A percentile compares a stretch with the other conserved stretches of the same genome.
phyloP scores from a whole-genome alignment of 169 alveolate species.

The Cryptosporidium bovis region DNA sequence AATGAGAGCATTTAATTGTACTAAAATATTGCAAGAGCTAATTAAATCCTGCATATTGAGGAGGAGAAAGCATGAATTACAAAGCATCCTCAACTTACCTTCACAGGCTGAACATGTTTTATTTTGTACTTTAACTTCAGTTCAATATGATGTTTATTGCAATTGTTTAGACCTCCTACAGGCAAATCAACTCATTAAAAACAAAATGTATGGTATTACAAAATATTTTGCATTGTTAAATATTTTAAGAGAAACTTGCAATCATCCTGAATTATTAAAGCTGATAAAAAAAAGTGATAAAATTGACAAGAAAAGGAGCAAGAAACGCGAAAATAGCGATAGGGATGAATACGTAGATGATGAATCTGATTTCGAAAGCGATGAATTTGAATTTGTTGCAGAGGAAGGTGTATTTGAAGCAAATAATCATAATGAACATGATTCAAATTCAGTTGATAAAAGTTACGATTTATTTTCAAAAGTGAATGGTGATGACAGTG shows the following conservation, averaged over 20 bases:
- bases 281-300: slow-evolving; percentile 8
- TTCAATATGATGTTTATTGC: slow-evolving; percentile 79
- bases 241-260: slow-evolving; percentile 80
- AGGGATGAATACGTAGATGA: slow-evolving; percentile 3
- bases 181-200: slow-evolving; percentile 46
- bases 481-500: slow-evolving; percentile 54
- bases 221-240: slow-evolving; percentile 66
- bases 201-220: slow-evolving; percentile 38
- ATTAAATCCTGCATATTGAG: slow-evolving; percentile 61
- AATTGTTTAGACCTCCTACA: slow-evolving; percentile 49
- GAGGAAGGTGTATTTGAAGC: not conserved
- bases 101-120: slow-evolving; percentile 80
- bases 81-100: slow-evolving; percentile 72
- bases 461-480: not conserved
- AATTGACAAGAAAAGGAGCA: not conserved
- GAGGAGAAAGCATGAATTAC: slow-evolving; percentile 67
- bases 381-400: not conserved
- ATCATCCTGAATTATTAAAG: slow-evolving; percentile 83
- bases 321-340: not conserved
- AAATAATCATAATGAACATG: not conserved
- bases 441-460: not conserved
- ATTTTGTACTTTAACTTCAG: slow-evolving; percentile 79
- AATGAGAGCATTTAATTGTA: slow-evolving; percentile 60
- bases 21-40: slow-evolving; percentile 40
- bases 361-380: slow-evolving; percentile 1